Evolutionary conservation across 306 rosid species (phyloP), one percentile per base, ranked within the genome.

Genomic region (Medicago arabica): DNA sequence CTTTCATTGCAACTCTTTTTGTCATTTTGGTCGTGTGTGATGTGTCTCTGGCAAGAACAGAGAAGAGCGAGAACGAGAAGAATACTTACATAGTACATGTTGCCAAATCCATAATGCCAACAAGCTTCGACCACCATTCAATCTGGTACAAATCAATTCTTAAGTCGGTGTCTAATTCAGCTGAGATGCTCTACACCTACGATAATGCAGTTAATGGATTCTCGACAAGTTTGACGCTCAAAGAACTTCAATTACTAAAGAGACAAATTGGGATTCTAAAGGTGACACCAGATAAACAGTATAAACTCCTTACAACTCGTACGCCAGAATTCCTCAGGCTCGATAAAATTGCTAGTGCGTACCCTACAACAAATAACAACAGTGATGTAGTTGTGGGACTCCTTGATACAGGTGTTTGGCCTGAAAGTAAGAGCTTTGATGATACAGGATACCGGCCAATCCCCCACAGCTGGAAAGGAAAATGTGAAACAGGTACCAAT

Each of bases 371-470:
- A 3, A 79, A 41, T 6, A 72, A 77, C 0, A 55, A 9, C 0
- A 54, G 77, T 57, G 97, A 91, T 1, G 84, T 89, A 8, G 59
- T 91, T 15, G 28, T 93, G 2, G 91, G 96, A 9, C 51, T 93
- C 10, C 51, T 93, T 15, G 98, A 93, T 71, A 89, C 94, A 0
- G 98, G 96, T 0, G 75, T 93, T 41, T 91, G 93, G 96, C 98
- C 96, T 0, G 96, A 93, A 72, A 93, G 97, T 82, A 91, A 91
- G 80, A 93, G 98, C 83, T 89, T 89, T 13, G 85, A 86, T 23
- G 98, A 91, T 40, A 41, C 84, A 0, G 90, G 89, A 5, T 70
- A 87, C 0, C 92, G 90, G 61, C 92, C 97, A 21, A 78, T 89
- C 11, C 97, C 98, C 1, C 58, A 21, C 6, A 66, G 50, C 23